Percentiles rank a stretch among this genome's conserved stretches.
phyloP scores from a whole-genome alignment of 306 rosid genomes.

The Castanopsis chinensis region DNA sequence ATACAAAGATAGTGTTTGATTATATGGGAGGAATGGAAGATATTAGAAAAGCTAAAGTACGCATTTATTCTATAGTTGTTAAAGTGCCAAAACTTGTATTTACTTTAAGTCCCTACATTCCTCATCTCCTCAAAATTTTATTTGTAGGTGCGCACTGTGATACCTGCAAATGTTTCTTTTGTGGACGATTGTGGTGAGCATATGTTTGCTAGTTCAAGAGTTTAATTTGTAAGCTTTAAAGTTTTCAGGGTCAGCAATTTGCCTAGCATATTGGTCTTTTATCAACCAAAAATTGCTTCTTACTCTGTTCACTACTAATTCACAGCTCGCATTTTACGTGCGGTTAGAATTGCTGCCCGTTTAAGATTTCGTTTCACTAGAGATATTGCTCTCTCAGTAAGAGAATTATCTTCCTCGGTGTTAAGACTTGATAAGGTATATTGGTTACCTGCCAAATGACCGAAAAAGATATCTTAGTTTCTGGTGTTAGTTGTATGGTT shows the following conservation, averaged over 20 bases:
- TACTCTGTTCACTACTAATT: conserved; percentile 1
- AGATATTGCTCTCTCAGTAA: conserved; percentile 68
- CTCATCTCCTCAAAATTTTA: conserved; percentile 30
- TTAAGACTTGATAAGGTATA: conserved; percentile 75
- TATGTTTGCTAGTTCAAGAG: not conserved
- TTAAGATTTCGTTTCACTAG: conserved; percentile 68
- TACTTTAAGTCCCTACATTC: conserved; percentile 12
- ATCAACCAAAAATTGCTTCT: not conserved
- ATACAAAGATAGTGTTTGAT: conserved; percentile 58
- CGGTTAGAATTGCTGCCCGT: conserved; percentile 83
- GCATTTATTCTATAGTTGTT: conserved; percentile 34
- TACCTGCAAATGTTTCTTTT: conserved; percentile 72
- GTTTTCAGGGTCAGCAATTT: not conserved
- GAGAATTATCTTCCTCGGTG: conserved; percentile 48
- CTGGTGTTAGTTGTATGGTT: not conserved
- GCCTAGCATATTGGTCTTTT: not conserved
- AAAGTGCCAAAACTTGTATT: not conserved
- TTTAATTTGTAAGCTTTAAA: conserved; percentile 17
- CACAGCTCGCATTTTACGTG: conserved; percentile 90
- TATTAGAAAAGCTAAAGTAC: conserved; percentile 61
- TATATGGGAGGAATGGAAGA: conserved; percentile 88
- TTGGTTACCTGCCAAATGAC: not conserved
- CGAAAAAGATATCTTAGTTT: not conserved
- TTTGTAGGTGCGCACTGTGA: conserved; percentile 69
- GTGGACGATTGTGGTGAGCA: conserved; percentile 84